phyloP scores from a whole-genome alignment of 768 basidiomycete genomes.

The Psilocybe tampanensis region DNA sequence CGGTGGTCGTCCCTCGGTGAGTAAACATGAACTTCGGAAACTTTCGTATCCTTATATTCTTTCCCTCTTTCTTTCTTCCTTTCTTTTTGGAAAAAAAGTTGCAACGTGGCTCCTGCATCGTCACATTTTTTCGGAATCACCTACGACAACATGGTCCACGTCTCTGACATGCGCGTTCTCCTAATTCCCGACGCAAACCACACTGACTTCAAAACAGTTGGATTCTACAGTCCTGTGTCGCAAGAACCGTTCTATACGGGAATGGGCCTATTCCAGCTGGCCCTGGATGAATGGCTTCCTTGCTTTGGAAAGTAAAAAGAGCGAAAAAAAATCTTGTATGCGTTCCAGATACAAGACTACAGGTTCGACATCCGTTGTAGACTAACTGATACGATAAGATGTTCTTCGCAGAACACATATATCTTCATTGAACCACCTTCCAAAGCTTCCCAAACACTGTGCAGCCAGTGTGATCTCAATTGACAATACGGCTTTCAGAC shows the following conservation, averaged over 20 bases:
- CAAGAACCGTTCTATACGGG: conserved; percentile 50
- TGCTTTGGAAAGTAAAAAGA: conserved; percentile 31
- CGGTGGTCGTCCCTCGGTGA: conserved; percentile 39
- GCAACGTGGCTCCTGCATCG: conserved; percentile 29
- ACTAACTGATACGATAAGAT: too few relatives aligned
- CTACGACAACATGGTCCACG: conserved; percentile 50
- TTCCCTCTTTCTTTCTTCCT: background rate
- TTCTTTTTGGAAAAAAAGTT: too few relatives aligned
- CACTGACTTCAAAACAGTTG: conserved; percentile 48
- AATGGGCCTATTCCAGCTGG: conserved; percentile 46
- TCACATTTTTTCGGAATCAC: conserved; percentile 50
- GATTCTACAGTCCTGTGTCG: conserved; percentile 50
- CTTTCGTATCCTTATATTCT: background rate
- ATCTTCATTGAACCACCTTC: too few relatives aligned
- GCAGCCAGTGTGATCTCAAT: too few relatives aligned
- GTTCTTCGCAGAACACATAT: too few relatives aligned
- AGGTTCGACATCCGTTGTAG: too few relatives aligned
- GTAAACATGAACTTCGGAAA: conserved; percentile 7
- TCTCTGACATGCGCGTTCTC: conserved; percentile 49
- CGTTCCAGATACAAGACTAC: too few relatives aligned
- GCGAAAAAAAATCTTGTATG: background rate
- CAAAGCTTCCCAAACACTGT: too few relatives aligned
- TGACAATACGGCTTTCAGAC: too few relatives aligned
- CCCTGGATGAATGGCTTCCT: conserved; percentile 50
- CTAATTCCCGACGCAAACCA: conserved; percentile 50